Percentiles rank a stretch among this genome's conserved stretches.
Evolutionary conservation across 108 stramenopile genomes (phyloP).

Genomic region (Pseudonitzschia multistriata): DNA sequence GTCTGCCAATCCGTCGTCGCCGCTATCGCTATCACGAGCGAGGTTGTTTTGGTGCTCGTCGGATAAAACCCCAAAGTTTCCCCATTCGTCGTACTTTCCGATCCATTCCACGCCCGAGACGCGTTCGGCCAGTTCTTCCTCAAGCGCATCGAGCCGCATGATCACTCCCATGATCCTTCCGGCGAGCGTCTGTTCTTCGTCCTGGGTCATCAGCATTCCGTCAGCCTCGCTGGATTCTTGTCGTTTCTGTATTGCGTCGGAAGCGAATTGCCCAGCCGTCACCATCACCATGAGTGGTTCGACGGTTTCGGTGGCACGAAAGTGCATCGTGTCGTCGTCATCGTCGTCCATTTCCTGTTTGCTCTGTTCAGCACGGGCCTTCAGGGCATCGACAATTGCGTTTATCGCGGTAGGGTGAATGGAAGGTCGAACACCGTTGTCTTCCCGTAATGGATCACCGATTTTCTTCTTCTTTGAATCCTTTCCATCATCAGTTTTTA

Average conservation of each 20-base stretch:
- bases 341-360: slow-evolving; percentile 15
- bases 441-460: slow-evolving; percentile 64
- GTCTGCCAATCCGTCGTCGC: slow-evolving; percentile 19
- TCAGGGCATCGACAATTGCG: slow-evolving; percentile 70
- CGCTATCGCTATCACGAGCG: slow-evolving; percentile 23
- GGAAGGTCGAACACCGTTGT: slow-evolving; percentile 79
- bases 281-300: slow-evolving; percentile 64
- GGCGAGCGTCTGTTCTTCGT: slow-evolving; percentile 69
- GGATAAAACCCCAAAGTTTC: slow-evolving; percentile 60
- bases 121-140: slow-evolving; percentile 31
- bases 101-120: slow-evolving; percentile 48
- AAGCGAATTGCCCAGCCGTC: slow-evolving; percentile 58
- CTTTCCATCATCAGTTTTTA: background rate
- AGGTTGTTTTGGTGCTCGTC: slow-evolving; percentile 32
- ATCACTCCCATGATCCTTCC: slow-evolving; percentile 81
- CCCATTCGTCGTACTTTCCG: slow-evolving; percentile 60
- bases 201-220: slow-evolving; percentile 40
- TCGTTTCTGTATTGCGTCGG: slow-evolving; percentile 55
- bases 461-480: slow-evolving; percentile 1
- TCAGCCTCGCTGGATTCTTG: slow-evolving; percentile 46
- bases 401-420: slow-evolving; percentile 86
- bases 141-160: slow-evolving; percentile 75
- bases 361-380: slow-evolving; percentile 31
- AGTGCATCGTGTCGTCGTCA: slow-evolving; percentile 1
- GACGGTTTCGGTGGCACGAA: slow-evolving; percentile 22